phyloP scores from a whole-genome alignment of 2,329 filamentous ascomycete genomes.

The Xylaria sp. region DNA sequence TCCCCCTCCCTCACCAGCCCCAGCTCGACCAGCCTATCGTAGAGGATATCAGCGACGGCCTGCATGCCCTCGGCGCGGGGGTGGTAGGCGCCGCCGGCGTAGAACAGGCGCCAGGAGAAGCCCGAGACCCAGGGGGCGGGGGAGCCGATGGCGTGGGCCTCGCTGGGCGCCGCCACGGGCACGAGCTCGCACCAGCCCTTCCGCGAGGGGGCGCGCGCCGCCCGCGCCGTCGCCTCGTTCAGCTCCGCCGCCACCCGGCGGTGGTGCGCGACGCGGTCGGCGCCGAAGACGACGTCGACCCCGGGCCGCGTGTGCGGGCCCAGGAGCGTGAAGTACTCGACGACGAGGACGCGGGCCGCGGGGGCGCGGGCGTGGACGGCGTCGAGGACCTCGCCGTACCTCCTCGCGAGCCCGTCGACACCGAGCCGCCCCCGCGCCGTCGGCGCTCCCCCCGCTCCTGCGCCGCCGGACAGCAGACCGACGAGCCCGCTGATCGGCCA shows the following conservation, averaged over 20 bases:
- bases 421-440: slow-evolving; percentile 7
- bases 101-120: slow-evolving; percentile 33
- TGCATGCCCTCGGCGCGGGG: slow-evolving; percentile 36
- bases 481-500: slow-evolving; percentile 16
- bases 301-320: slow-evolving; percentile 31
- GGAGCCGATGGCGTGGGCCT: slow-evolving; percentile 33
- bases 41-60: slow-evolving; percentile 33
- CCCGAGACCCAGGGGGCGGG: slow-evolving; percentile 36
- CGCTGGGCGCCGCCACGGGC: slow-evolving; percentile 28
- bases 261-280: slow-evolving; percentile 33
- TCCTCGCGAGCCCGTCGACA: slow-evolving; percentile 27
- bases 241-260: slow-evolving; percentile 25
- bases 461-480: slow-evolving; percentile 13
- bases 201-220: no score
- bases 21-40: slow-evolving; percentile 29
- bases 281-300: slow-evolving; percentile 32
- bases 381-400: slow-evolving; percentile 32
- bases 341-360: slow-evolving; percentile 45
- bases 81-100: slow-evolving; percentile 33
- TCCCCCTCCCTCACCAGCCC: slow-evolving; percentile 25
- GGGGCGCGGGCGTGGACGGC: slow-evolving; percentile 43
- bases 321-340: slow-evolving; percentile 42
- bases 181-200: slow-evolving; percentile 36
- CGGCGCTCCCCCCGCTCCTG: slow-evolving; percentile 18
- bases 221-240: slow-evolving; percentile 30